These are phyloP conservation scores for Taxillus chinensis DNA, from an alignment of 164 flowering plant species.

Conservation along the genomic window DNA sequence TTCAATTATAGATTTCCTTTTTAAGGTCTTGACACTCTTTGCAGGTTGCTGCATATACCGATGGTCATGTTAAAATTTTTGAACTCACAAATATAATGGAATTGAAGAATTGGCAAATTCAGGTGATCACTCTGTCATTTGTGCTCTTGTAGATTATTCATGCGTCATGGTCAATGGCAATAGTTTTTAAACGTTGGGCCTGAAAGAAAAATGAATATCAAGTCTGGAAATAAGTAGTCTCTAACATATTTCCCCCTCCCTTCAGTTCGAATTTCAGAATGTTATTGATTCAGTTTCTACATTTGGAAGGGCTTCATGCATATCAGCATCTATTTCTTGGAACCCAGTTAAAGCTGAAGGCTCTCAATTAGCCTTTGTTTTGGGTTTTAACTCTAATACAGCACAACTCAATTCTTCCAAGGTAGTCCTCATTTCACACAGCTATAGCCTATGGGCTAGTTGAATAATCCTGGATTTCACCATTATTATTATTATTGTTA, in stretches of 20 bases:
- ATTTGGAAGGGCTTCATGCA: conserved; percentile 49
- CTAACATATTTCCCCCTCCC: not conserved
- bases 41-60: conserved; percentile 74
- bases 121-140: conserved; percentile 44
- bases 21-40: not conserved
- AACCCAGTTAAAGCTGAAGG: conserved; percentile 49
- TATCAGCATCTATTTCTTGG: conserved; percentile 82
- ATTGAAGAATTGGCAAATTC: conserved; percentile 82
- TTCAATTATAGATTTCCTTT: not conserved
- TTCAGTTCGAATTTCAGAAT: conserved; percentile 87
- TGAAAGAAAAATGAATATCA: not conserved
- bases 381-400: conserved; percentile 71
- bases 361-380: conserved; percentile 61
- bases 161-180: not conserved
- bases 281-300: conserved; percentile 59
- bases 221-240: not conserved
- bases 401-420: conserved; percentile 72
- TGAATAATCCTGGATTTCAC: too few relatives aligned
- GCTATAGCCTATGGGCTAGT: not conserved
- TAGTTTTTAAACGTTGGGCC: not conserved
- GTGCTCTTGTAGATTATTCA: not conserved
- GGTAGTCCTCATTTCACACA: conserved; percentile 29
- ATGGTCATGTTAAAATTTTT: conserved; percentile 71
- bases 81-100: conserved; percentile 78
- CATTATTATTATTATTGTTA: too few relatives aligned